A percentile compares a stretch with the other conserved stretches of the same genome.
Conservation (phyloP, 441 rosid species). For the Isatis lusitanica region DNA sequence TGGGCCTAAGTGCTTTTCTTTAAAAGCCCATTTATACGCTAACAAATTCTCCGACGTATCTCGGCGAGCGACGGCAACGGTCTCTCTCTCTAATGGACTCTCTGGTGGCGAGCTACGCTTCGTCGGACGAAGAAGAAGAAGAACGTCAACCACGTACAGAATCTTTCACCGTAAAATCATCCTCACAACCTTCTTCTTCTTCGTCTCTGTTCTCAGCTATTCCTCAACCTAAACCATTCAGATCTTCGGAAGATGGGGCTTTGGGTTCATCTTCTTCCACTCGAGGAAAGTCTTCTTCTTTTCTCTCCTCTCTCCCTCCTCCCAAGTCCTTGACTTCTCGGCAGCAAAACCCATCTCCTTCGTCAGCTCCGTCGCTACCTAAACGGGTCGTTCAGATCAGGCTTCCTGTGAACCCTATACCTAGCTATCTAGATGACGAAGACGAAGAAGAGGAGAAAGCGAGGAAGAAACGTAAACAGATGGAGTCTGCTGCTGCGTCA, state of each 20-base stretch:
- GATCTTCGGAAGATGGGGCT: constrained; percentile 19
- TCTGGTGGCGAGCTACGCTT: constrained; percentile 74
- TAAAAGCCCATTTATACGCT: neutral
- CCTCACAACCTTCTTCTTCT: constrained; percentile 10
- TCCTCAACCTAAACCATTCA: constrained; percentile 36
- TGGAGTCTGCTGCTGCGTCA: constrained; percentile 34
- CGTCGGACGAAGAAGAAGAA: constrained; percentile 78
- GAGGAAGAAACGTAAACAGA: constrained; percentile 47
- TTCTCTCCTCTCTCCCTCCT: constrained; percentile 65
- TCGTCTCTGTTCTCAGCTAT: constrained; percentile 40
- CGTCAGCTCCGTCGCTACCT: constrained; percentile 22
- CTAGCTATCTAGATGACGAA: constrained; percentile 35
- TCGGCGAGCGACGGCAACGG: neutral
- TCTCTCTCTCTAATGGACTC: constrained; percentile 56
- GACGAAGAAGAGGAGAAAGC: constrained; percentile 58
- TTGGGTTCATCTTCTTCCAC: constrained; percentile 28
- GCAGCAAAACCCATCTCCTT: constrained; percentile 9
- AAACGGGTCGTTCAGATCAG: constrained; percentile 74
- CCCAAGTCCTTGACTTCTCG: constrained; percentile 46
- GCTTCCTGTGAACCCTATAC: constrained; percentile 53
- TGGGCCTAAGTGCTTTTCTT: neutral
- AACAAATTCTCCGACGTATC: neutral
- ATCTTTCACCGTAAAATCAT: constrained; percentile 17
- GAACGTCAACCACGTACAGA: constrained; percentile 26
- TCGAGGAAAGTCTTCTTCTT: constrained; percentile 30